Evolutionary conservation across 176 grass and related monocot species (phyloP).

Genomic region (Carex myosuroides): DNA sequence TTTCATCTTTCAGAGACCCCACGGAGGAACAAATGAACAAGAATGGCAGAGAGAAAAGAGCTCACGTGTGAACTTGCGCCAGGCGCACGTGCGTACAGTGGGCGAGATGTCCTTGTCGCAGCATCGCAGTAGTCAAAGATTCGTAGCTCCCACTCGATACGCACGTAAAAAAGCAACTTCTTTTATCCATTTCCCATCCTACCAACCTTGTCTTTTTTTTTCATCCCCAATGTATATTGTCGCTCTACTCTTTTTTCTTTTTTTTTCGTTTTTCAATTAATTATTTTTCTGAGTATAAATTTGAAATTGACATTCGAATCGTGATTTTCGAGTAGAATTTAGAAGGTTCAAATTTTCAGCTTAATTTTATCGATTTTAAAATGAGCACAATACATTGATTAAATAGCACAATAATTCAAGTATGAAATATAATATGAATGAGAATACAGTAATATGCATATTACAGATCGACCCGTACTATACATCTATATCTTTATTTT

Average conservation of each 20-base stretch:
- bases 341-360: background rate
- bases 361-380: background rate
- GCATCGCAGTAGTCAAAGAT: constrained; percentile 15
- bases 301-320: background rate
- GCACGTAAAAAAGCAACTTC: constrained; percentile 18
- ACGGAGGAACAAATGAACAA: constrained; percentile 24
- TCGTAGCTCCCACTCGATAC: constrained; percentile 17
- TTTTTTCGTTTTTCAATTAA: background rate
- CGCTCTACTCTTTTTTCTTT: background rate
- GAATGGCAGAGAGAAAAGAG: constrained; percentile 3
- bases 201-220: background rate
- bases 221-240: background rate
- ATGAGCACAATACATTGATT: too few relatives aligned
- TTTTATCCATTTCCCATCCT: background rate
- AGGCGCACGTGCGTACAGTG: constrained; percentile 47
- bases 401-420: too few relatives aligned
- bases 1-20: constrained; percentile 6
- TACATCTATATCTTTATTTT: too few relatives aligned
- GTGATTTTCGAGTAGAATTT: background rate
- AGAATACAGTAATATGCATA: too few relatives aligned
- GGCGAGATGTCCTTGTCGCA: constrained; percentile 18
- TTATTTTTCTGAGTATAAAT: background rate
- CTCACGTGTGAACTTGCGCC: constrained; percentile 32
- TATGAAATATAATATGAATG: too few relatives aligned
- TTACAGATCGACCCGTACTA: too few relatives aligned